Evolutionary conservation across 176 grass and related monocot genomes (phyloP).

Genomic region (Musa troglodytarum): DNA sequence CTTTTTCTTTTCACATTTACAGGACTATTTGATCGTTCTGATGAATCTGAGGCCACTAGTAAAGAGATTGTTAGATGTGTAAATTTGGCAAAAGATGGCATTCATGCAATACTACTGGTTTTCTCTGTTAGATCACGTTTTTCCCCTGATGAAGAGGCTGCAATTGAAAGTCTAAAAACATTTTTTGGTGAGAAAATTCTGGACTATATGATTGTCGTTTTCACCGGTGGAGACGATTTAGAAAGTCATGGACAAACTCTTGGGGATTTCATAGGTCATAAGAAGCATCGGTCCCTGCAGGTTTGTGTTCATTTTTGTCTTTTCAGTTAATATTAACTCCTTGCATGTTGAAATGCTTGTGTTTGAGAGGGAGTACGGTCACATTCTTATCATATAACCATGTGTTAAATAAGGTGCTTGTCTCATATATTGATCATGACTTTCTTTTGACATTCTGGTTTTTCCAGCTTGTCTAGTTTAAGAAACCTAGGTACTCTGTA

Average conservation of each 20-base stretch:
- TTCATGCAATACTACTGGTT: slow-evolving; percentile 59
- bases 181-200: slow-evolving; percentile 52
- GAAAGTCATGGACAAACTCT: slow-evolving; percentile 30
- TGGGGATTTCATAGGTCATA: slow-evolving; percentile 27
- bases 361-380: not conserved
- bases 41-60: slow-evolving; percentile 16
- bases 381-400: not conserved
- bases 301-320: slow-evolving; percentile 3
- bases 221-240: slow-evolving; percentile 53
- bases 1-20: not conserved
- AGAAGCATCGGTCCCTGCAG: slow-evolving; percentile 47
- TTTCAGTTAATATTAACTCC: not conserved
- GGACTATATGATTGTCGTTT: slow-evolving; percentile 64
- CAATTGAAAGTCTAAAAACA: slow-evolving; percentile 40
- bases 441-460: no score
- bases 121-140: slow-evolving; percentile 45
- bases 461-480: no score
- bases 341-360: no score
- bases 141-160: slow-evolving; percentile 41
- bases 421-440: no score
- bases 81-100: slow-evolving; percentile 60
- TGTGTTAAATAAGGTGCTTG: not conserved
- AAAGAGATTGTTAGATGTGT: slow-evolving; percentile 56
- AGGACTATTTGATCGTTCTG: slow-evolving; percentile 50
- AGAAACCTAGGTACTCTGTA: not conserved